A percentile compares a stretch with the other conserved stretches of the same genome.
Evolutionary conservation across 495 filamentous ascomycete genomes (phyloP).

Genomic region (Wilcoxina mikolae): DNA sequence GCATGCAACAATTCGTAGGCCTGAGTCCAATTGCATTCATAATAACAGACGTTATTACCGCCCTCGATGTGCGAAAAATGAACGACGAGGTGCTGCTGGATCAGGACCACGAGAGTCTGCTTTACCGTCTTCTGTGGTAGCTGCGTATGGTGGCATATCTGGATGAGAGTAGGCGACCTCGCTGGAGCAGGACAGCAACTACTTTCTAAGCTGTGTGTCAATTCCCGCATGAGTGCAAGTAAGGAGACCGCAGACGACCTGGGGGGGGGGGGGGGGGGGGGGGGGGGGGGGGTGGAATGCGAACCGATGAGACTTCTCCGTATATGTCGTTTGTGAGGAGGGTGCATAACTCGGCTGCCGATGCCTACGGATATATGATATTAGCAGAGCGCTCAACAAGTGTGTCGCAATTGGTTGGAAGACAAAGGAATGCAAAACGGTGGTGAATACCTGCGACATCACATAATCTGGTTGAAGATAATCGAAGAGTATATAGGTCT

Average conservation of each 20-base stretch:
- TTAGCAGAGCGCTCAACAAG: neutral
- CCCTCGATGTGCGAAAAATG: slow-evolving; percentile 51
- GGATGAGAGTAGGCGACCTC: slow-evolving; percentile 59
- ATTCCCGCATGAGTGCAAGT: slow-evolving; percentile 18
- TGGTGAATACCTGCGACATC: slow-evolving; percentile 23
- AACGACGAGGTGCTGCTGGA: slow-evolving; percentile 75
- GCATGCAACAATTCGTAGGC: slow-evolving; percentile 67
- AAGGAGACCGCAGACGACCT: neutral
- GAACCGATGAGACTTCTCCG: slow-evolving; percentile 79
- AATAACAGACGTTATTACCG: slow-evolving; percentile 43
- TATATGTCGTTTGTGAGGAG: slow-evolving; percentile 78
- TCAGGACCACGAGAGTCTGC: slow-evolving; percentile 64
- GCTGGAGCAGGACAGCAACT: slow-evolving; percentile 58
- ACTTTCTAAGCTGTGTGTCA: slow-evolving; percentile 36
- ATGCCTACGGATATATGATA: slow-evolving; percentile 27
- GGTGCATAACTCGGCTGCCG: slow-evolving; percentile 62
- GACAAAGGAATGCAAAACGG: neutral
- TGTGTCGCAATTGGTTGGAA: neutral
- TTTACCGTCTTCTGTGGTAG: slow-evolving; percentile 55
- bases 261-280: too few species aligned
- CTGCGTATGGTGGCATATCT: slow-evolving; percentile 49
- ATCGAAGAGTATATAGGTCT: too few species aligned
- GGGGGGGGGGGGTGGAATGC: too few species aligned
- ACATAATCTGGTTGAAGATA: slow-evolving; percentile 16
- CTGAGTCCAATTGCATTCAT: slow-evolving; percentile 45